Conservation (phyloP, 192 early-diverging fungal species). For the Physocladia obscura region DNA sequence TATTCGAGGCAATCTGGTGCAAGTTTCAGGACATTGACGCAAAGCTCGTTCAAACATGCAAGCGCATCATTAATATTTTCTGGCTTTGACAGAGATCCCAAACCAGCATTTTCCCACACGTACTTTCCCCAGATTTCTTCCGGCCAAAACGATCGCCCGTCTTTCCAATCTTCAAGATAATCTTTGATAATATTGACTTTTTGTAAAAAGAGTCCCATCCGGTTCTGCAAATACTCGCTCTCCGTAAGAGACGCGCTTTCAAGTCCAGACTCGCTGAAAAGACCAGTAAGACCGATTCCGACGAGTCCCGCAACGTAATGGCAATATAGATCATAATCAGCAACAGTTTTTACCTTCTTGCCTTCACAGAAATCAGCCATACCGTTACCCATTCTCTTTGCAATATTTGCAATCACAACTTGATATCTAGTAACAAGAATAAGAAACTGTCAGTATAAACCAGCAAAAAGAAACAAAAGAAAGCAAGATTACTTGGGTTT, state of each 20-base stretch:
- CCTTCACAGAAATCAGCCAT: constrained; percentile 76
- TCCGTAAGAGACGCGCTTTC: constrained; percentile 51
- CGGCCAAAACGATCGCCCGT: constrained; percentile 95
- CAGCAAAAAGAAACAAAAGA: too few relatives aligned
- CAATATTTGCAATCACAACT: constrained; percentile 85
- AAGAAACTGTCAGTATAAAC: background rate
- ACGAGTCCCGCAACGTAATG: constrained; percentile 97
- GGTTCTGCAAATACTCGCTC: constrained; percentile 60
- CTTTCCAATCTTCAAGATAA: constrained; percentile 84
- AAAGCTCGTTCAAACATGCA: constrained; percentile 85
- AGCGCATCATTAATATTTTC: constrained; percentile 69
- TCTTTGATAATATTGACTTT: constrained; percentile 98
- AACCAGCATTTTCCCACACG: constrained; percentile 45
- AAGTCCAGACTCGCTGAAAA: constrained; percentile 85
- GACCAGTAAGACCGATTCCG: constrained; percentile 84
- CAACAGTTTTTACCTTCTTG: constrained; percentile 62
- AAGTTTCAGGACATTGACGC: constrained; percentile 78
- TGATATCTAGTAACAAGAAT: constrained; percentile 64
- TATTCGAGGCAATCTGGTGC: constrained; percentile 88
- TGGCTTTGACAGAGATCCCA: constrained; percentile 71
- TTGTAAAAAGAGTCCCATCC: constrained; percentile 98
- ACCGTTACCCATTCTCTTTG: constrained; percentile 88
- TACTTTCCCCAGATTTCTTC: constrained; percentile 89
- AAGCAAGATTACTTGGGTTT: constrained; percentile 53
- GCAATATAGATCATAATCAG: constrained; percentile 95